Conservation (phyloP, 2,329 filamentous ascomycete species). For the Stylonectria norvegica region DNA sequence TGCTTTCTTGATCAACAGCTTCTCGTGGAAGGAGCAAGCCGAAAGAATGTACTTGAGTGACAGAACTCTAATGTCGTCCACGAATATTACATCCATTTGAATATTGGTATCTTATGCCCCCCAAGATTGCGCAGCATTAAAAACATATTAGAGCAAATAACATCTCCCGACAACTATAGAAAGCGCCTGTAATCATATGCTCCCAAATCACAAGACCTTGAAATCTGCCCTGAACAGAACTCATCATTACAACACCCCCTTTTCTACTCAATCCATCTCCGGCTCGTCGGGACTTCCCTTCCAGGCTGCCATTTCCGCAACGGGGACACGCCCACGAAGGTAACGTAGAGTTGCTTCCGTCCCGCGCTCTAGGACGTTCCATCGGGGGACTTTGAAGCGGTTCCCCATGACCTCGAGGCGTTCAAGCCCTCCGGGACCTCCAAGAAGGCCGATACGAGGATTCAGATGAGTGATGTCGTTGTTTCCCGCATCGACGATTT, state of each 20-base stretch:
- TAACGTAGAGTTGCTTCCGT: constrained; percentile 81
- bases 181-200: no score
- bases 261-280: constrained; percentile 20
- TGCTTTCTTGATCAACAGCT: no score
- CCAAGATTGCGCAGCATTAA: no score
- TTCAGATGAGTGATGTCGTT: constrained; percentile 84
- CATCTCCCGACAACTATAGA: no score
- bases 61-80: no score
- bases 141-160: no score
- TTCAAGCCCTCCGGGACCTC: constrained; percentile 58
- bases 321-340: constrained; percentile 72
- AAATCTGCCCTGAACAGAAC: not conserved
- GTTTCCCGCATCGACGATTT: constrained; percentile 63
- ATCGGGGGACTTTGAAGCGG: constrained; percentile 80
- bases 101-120: no score
- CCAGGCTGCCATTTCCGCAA: constrained; percentile 57
- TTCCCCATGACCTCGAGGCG: constrained; percentile 79
- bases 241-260: constrained; percentile 2
- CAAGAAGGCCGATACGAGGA: constrained; percentile 74
- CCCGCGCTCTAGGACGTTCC: constrained; percentile 78
- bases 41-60: no score
- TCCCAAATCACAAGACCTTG: no score
- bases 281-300: constrained; percentile 42
- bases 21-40: no score
- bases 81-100: no score